phyloP scores from a whole-genome alignment of 2,329 filamentous ascomycete genomes.

The Blumeriella jaapii region DNA sequence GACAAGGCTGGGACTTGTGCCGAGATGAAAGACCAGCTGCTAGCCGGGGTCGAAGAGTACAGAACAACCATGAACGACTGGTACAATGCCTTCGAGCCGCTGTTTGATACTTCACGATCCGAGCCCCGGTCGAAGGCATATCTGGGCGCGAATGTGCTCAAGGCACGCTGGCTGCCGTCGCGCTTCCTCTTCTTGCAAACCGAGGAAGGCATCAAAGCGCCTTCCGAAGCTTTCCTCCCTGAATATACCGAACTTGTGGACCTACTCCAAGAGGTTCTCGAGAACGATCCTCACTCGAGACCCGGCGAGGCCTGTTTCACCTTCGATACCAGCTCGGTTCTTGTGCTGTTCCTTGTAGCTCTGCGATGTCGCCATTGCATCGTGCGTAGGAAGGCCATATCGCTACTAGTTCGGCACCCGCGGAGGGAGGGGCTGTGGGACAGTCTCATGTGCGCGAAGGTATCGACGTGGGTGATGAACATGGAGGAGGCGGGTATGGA shows the following conservation, averaged over 20 bases:
- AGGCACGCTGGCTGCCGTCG: conserved; percentile 1
- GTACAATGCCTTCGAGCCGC: background rate
- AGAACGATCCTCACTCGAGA: background rate
- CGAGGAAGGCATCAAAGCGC: background rate
- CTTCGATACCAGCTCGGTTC: conserved; percentile 2
- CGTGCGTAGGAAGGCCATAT: conserved; percentile 4
- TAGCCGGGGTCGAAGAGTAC: background rate
- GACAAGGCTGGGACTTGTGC: no score
- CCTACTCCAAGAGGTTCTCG: conserved; percentile 1
- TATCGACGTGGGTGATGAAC: conserved; percentile 5
- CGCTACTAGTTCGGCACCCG: conserved; percentile 3
- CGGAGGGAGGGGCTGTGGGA: conserved; percentile 7
- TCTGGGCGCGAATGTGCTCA: background rate
- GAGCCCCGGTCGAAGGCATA: background rate
- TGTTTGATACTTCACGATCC: background rate
- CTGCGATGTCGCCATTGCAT: conserved; percentile 1
- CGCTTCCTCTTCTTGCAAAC: background rate
- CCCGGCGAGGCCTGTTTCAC: conserved; percentile 4
- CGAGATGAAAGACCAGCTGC: no score
- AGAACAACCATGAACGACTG: background rate
- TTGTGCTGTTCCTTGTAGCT: conserved; percentile 4
- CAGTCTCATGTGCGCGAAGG: conserved; percentile 6
- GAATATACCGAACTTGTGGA: conserved; percentile 4
- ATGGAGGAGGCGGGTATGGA: conserved; percentile 7
- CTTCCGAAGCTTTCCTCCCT: no score